Evolutionary conservation across 495 filamentous ascomycete genomes (phyloP).

Genomic region (Penicillium pulvis): DNA sequence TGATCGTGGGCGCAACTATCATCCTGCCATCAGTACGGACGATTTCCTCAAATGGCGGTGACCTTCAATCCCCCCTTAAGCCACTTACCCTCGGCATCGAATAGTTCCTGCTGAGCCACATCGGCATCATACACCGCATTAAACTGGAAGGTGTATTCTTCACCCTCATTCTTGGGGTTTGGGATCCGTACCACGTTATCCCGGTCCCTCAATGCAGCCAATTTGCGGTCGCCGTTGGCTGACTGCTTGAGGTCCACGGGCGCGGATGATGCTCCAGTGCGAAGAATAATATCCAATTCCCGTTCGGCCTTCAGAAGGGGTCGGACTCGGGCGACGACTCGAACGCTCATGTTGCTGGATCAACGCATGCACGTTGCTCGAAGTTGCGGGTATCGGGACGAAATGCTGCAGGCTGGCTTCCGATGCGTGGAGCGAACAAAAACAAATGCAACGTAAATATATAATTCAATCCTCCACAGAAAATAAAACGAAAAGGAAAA

Average conservation of each 20-base stretch:
- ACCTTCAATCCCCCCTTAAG: background rate
- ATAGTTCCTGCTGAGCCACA: slow-evolving; percentile 81
- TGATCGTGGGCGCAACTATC: slow-evolving; percentile 73
- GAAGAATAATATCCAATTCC: slow-evolving; percentile 82
- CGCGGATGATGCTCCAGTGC: slow-evolving; percentile 44
- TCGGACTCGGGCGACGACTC: slow-evolving; percentile 86
- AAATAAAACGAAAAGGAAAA: slow-evolving; percentile 8
- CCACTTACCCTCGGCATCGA: slow-evolving; percentile 78
- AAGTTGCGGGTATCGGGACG: background rate
- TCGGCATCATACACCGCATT: slow-evolving; percentile 85
- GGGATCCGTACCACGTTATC: slow-evolving; percentile 83
- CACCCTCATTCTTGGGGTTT: slow-evolving; percentile 87
- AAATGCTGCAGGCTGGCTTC: background rate
- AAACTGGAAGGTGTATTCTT: slow-evolving; percentile 93
- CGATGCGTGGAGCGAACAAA: slow-evolving; percentile 13
- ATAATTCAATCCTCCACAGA: slow-evolving; percentile 6
- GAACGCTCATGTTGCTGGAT: slow-evolving; percentile 56
- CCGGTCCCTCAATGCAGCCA: slow-evolving; percentile 54
- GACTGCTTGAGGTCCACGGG: slow-evolving; percentile 29
- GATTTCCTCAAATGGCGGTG: background rate
- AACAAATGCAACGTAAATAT: background rate
- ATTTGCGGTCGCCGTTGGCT: slow-evolving; percentile 29
- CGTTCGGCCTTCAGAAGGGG: slow-evolving; percentile 82
- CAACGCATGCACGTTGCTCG: slow-evolving; percentile 22
- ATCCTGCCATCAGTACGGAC: background rate